Base-by-base conservation (phyloP, 2,329 filamentous ascomycete genomes). In the Arthrinium puccinioides region DNA sequence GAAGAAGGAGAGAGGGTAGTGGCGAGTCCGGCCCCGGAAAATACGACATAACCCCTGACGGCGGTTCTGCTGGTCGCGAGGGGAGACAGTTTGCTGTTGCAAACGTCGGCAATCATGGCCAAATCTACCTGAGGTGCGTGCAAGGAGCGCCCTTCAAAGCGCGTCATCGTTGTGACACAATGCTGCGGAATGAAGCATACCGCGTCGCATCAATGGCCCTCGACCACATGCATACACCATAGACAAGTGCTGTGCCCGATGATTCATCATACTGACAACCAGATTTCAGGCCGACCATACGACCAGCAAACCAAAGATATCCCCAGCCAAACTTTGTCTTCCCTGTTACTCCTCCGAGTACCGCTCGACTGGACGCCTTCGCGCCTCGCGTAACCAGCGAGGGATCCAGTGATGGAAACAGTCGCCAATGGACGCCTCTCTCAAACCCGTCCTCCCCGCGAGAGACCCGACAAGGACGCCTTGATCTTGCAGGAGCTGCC, bases 51-150 rank as follows among this genome's bases (percentile, higher is more conserved):
- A 62, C 68, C n/a, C 69, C 74, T 9, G 82, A 86, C 51, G 73
- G 73, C 41, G 63, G 69, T 40, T 75, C 78, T 32, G 74, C 69
- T 38, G 72, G 75, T 23, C 72, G 80, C 42, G 77, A 81, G 55
- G 81, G 79, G 33, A 74, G 82, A 38, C 79, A 86, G 52, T 89
- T 90, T 56, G 80, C 83, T 3, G 85, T 90, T 38, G 79, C 82
- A 35, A 89, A 88, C 58, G 84, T 90, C 42, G 84, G 84, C 18
- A 85, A 87, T 55, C 87, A 88, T 61, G 85, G 85, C 26, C 79
- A 81, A 55, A 86, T 90, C 59, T 90, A 87, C 60, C 58, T 90
- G 48, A 84, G 83, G 83, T 89, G 77, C 54, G 74, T 48, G n/a
- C n/a, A n/a, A n/a, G n/a, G n/a, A n/a, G n/a, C n/a, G n/a, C n/a